These are phyloP conservation scores for Pterulicium gracile DNA, from an alignment of 1,284 basidiomycete species.

Conservation along the genomic window DNA sequence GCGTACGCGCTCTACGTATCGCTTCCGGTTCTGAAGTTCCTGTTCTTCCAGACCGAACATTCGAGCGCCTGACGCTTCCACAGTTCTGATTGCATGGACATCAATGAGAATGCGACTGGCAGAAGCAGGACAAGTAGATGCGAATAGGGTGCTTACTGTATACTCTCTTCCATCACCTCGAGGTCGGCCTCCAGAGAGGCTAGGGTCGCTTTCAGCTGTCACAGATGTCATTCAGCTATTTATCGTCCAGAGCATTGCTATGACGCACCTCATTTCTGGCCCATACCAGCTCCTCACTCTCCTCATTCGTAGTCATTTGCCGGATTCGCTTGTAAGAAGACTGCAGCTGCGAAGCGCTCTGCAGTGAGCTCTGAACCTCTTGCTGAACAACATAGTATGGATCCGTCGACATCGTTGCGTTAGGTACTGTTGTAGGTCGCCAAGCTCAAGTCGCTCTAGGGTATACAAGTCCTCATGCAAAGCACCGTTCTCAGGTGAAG, in stretches of 20 bases:
- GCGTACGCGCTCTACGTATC: slow-evolving; percentile 66
- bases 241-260: not conserved
- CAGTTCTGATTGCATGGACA: slow-evolving; percentile 16
- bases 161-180: slow-evolving; percentile 83
- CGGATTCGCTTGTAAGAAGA: slow-evolving; percentile 71
- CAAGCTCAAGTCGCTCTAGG: no score
- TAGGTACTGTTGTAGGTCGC: slow-evolving; percentile 8
- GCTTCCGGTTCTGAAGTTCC: slow-evolving; percentile 63
- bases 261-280: slow-evolving; percentile 57
- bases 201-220: slow-evolving; percentile 65
- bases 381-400: slow-evolving; percentile 74
- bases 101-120: slow-evolving; percentile 7
- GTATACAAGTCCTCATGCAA: no score
- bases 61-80: slow-evolving; percentile 73
- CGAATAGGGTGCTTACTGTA: slow-evolving; percentile 43
- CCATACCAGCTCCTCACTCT: slow-evolving; percentile 65
- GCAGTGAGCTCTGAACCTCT: slow-evolving; percentile 63
- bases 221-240: slow-evolving; percentile 1
- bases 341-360: slow-evolving; percentile 55
- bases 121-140: no score
- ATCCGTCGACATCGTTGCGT: slow-evolving; percentile 51
- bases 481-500: no score
- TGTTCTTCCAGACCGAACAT: slow-evolving; percentile 69
- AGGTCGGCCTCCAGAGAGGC: slow-evolving; percentile 73
- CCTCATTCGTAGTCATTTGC: slow-evolving; percentile 49